phyloP scores from a whole-genome alignment of 2,329 filamentous ascomycete genomes.

The Fusarium nodosum region DNA sequence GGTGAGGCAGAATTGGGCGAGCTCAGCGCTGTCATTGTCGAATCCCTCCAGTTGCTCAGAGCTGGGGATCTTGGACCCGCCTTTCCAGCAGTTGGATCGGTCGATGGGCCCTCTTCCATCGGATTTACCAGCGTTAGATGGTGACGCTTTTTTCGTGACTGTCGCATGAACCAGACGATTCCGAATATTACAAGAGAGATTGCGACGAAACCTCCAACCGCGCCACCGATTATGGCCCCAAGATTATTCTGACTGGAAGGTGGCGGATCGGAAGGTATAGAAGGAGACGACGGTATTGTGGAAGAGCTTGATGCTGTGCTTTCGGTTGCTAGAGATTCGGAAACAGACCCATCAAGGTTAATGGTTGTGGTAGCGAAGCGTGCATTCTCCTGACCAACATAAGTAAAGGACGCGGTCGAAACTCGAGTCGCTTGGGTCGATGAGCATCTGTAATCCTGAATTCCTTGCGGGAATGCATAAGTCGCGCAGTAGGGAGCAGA shows the following conservation, averaged over 20 bases:
- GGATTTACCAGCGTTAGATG: not conserved
- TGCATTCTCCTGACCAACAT: slow-evolving; percentile 4
- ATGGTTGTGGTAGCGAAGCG: not conserved
- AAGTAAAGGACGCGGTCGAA: slow-evolving; percentile 8
- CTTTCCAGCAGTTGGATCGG: not conserved
- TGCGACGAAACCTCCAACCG: slow-evolving; percentile 1
- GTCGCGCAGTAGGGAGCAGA: slow-evolving; percentile 20
- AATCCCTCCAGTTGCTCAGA: slow-evolving; percentile 2
- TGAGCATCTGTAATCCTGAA: slow-evolving; percentile 15
- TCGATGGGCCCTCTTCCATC: not conserved
- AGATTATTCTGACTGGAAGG: not conserved
- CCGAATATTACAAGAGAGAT: not conserved
- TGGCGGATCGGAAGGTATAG: not conserved
- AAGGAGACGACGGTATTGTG: not conserved
- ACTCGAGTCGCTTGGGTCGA: not conserved
- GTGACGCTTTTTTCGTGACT: not conserved
- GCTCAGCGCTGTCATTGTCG: not conserved
- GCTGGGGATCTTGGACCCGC: not conserved
- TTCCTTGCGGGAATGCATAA: slow-evolving; percentile 1
- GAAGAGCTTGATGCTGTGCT: not conserved
- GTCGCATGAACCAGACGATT: slow-evolving; percentile 1
- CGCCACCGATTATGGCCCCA: slow-evolving; percentile 4
- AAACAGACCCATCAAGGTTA: not conserved
- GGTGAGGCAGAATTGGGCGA: slow-evolving; percentile 1
- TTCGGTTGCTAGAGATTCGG: accelerated